Percentiles rank a stretch among this genome's conserved stretches.
These are phyloP conservation scores for Monosporascus cannonballus DNA, from an alignment of 2,329 filamentous ascomycete genomes.

Conservation along the genomic window DNA sequence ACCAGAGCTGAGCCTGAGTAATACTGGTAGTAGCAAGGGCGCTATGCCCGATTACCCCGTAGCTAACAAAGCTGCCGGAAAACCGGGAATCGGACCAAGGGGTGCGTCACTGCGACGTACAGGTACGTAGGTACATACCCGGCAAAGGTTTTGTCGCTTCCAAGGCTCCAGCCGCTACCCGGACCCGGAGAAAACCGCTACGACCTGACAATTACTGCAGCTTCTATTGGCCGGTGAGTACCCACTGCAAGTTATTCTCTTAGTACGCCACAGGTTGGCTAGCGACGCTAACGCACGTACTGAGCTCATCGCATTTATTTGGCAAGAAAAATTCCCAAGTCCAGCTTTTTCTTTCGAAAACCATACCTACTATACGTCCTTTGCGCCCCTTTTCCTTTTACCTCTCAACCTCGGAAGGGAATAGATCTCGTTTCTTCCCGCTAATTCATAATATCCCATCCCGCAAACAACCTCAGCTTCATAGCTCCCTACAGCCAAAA, in stretches of 20 bases:
- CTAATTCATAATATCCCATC: conserved; percentile 22
- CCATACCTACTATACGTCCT: background rate
- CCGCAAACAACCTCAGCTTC: conserved; percentile 19
- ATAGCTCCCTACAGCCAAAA: conserved; percentile 30
- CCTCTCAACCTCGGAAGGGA: background rate
- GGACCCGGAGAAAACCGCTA: too few species aligned
- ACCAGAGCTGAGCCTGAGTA: too few species aligned
- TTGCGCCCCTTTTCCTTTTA: background rate
- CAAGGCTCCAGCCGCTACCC: too few species aligned
- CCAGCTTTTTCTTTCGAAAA: conserved; percentile 5
- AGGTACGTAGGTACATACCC: too few species aligned
- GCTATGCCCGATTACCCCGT: too few species aligned
- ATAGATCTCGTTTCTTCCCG: conserved; percentile 6
- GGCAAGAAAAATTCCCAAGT: conserved; percentile 12
- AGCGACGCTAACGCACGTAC: background rate
- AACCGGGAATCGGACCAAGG: too few species aligned
- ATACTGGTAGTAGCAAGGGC: too few species aligned
- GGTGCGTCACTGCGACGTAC: too few species aligned
- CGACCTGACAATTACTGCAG: background rate
- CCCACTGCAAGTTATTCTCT: background rate
- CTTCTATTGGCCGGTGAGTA: background rate
- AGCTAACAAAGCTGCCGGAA: too few species aligned
- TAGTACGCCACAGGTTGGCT: background rate
- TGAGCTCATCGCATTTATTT: conserved; percentile 1
- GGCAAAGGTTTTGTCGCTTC: too few species aligned